phyloP scores from a whole-genome alignment of 495 filamentous ascomycete genomes.

The Clavariopsis aquatica region DNA sequence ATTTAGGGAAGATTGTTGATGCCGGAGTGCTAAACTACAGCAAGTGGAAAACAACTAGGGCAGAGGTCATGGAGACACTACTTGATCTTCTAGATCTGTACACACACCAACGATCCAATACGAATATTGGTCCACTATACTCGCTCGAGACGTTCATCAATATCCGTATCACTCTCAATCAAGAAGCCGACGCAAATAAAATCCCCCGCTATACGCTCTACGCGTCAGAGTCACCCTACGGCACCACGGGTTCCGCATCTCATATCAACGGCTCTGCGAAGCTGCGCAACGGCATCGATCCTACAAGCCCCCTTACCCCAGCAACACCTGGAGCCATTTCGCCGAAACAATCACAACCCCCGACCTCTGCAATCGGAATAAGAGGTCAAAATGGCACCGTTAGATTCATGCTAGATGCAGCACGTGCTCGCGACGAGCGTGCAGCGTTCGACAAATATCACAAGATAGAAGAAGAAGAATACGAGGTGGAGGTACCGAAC shows the following conservation, averaged over 20 bases:
- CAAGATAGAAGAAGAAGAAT: constrained; percentile 76
- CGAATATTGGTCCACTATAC: constrained; percentile 69
- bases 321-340: constrained; percentile 35
- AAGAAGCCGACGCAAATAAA: constrained; percentile 60
- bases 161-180: constrained; percentile 83
- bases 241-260: background rate
- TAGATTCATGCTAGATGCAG: constrained; percentile 86
- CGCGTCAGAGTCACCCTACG: constrained; percentile 29
- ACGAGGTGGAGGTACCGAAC: constrained; percentile 56
- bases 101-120: constrained; percentile 71
- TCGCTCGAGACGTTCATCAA: constrained; percentile 74
- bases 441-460: constrained; percentile 66
- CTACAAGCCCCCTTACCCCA: constrained; percentile 38
- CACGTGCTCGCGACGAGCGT: constrained; percentile 71
- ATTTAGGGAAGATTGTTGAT: constrained; percentile 51
- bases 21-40: constrained; percentile 49
- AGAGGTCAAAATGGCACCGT: constrained; percentile 72
- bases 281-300: constrained; percentile 36
- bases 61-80: constrained; percentile 79
- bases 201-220: constrained; percentile 55
- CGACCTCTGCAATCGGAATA: constrained; percentile 50
- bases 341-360: constrained; percentile 29
- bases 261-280: constrained; percentile 43
- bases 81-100: constrained; percentile 88
- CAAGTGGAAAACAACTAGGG: constrained; percentile 62